A percentile compares a stretch with the other conserved stretches of the same genome.
Evolutionary conservation across 805 yeast genomes (phyloP).

Genomic region (Saccharomycopsis babjevae): DNA sequence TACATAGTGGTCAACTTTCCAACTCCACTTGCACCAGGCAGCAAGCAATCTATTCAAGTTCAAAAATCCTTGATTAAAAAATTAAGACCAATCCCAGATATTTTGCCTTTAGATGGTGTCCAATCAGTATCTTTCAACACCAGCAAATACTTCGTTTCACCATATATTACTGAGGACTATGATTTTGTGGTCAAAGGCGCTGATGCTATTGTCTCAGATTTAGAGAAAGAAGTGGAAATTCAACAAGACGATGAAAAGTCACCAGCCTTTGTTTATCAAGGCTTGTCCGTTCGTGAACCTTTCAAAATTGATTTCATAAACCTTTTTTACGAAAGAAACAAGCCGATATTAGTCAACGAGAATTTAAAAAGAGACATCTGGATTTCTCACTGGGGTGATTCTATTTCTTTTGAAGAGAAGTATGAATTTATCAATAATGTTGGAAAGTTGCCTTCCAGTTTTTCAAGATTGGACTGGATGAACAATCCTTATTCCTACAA

Average conservation of each 20-base stretch:
- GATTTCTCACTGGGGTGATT: slow-evolving; percentile 77
- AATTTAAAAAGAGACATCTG: slow-evolving; percentile 65
- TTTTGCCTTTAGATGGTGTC: slow-evolving; percentile 44
- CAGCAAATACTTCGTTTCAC: slow-evolving; percentile 45
- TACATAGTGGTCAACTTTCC: slow-evolving; percentile 47
- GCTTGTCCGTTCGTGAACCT: slow-evolving; percentile 30
- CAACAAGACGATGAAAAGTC: neutral
- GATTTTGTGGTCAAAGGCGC: slow-evolving; percentile 36
- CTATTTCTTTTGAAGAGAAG: slow-evolving; percentile 72
- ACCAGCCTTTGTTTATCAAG: neutral
- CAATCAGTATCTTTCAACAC: slow-evolving; percentile 52
- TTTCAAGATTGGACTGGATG: slow-evolving; percentile 74
- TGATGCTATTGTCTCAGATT: slow-evolving; percentile 34
- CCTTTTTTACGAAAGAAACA: slow-evolving; percentile 51
- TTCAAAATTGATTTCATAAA: slow-evolving; percentile 39
- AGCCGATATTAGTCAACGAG: slow-evolving; percentile 53
- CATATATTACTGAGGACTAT: slow-evolving; percentile 49
- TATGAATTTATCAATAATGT: slow-evolving; percentile 73
- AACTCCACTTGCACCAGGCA: slow-evolving; percentile 49
- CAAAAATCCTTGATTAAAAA: slow-evolving; percentile 38
- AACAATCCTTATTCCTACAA: slow-evolving; percentile 26
- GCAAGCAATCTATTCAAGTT: slow-evolving; percentile 35
- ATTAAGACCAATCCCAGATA: slow-evolving; percentile 53
- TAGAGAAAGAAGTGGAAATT: slow-evolving; percentile 21
- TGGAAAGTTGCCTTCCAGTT: slow-evolving; percentile 58